These are phyloP conservation scores for Alternaria angustiovoidea DNA, from an alignment of 2,329 filamentous ascomycete genomes.

Conservation along the genomic window DNA sequence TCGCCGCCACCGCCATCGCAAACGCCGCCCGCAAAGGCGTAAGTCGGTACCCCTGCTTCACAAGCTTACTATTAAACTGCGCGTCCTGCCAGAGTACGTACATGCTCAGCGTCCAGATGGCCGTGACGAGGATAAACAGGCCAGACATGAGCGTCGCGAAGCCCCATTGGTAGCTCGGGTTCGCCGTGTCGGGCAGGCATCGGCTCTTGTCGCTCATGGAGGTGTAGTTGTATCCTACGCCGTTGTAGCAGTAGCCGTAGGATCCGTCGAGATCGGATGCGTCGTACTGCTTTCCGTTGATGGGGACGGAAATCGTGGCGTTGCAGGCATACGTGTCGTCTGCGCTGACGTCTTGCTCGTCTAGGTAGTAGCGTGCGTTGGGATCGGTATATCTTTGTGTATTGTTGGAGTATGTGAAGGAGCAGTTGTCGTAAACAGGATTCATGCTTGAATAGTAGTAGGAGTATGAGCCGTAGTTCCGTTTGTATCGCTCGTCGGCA, in stretches of 20 bases:
- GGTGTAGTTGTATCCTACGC: slow-evolving; percentile 20
- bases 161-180: slow-evolving; percentile 47
- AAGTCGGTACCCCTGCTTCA: slow-evolving; percentile 40
- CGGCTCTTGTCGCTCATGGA: slow-evolving; percentile 22
- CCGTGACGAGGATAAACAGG: slow-evolving; percentile 42
- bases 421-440: background rate
- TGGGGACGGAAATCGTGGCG: slow-evolving; percentile 15
- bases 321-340: slow-evolving; percentile 20
- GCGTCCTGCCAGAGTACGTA: slow-evolving; percentile 49
- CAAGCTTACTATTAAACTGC: slow-evolving; percentile 34
- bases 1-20: slow-evolving; percentile 34
- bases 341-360: background rate
- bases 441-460: background rate
- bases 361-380: rapidly evolving
- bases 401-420: slow-evolving; percentile 20
- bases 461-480: too few relatives aligned
- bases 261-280: slow-evolving; percentile 15
- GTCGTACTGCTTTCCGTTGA: slow-evolving; percentile 26
- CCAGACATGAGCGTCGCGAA: slow-evolving; percentile 48
- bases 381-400: slow-evolving; percentile 8
- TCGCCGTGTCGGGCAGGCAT: slow-evolving; percentile 40
- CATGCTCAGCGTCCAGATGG: slow-evolving; percentile 44
- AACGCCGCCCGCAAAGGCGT: slow-evolving; percentile 45
- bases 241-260: slow-evolving; percentile 28
- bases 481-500: background rate